These are phyloP conservation scores for Saposhnikovia divaricata DNA, from an alignment of 129 eudicot species.

Conservation along the genomic window DNA sequence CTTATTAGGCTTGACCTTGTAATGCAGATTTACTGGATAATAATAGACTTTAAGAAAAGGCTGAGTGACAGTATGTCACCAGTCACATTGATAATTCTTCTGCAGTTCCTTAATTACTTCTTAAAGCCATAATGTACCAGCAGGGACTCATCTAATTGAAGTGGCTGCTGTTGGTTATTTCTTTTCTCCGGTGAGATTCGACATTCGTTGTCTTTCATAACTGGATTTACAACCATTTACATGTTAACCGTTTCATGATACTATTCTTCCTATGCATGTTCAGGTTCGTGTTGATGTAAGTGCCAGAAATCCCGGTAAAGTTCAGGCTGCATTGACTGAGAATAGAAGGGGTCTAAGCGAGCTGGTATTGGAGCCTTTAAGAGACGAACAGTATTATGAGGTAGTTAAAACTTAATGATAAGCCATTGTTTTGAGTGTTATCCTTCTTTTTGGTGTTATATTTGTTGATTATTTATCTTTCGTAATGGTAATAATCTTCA, in stretches of 20 bases:
- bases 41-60: too few relatives aligned
- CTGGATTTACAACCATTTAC: too few relatives aligned
- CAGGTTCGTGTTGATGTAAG: conserved; percentile 98
- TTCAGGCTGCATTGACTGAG: conserved; percentile 95
- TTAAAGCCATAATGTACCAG: too few relatives aligned
- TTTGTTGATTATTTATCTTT: neutral
- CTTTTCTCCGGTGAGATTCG: too few relatives aligned
- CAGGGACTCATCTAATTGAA: too few relatives aligned
- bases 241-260: neutral
- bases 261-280: neutral
- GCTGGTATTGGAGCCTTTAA: conserved; percentile 89
- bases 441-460: neutral
- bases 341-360: conserved; percentile 74
- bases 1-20: too few relatives aligned
- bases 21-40: too few relatives aligned
- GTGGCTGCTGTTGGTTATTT: too few relatives aligned
- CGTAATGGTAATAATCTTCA: neutral
- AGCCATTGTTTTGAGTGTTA: neutral
- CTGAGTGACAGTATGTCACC: too few relatives aligned
- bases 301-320: conserved; percentile 95
- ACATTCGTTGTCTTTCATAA: too few relatives aligned
- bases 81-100: too few relatives aligned
- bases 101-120: too few relatives aligned
- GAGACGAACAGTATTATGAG: conserved; percentile 94
- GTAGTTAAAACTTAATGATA: conserved; percentile 21